A percentile compares a stretch with the other conserved stretches of the same genome.
These are phyloP conservation scores for Fraxinus albicans DNA, from an alignment of 305 asterid species.

Conservation along the genomic window DNA sequence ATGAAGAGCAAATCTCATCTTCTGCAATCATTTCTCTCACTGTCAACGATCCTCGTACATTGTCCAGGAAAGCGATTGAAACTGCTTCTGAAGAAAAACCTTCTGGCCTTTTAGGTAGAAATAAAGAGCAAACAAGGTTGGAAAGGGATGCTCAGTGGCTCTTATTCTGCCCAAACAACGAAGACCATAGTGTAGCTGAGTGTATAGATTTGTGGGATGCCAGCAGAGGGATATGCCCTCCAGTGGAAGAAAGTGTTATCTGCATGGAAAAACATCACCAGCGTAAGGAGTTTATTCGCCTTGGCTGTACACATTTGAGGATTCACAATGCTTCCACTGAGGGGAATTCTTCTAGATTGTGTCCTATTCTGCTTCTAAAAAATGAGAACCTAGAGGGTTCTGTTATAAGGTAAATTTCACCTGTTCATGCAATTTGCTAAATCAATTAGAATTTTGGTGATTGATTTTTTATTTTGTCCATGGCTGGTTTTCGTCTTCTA, in stretches of 20 bases:
- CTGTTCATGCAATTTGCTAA: not conserved
- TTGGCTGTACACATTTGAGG: slow-evolving; percentile 40
- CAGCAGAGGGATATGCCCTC: slow-evolving; percentile 52
- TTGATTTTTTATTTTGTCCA: not conserved
- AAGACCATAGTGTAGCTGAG: slow-evolving; percentile 31
- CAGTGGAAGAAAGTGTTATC: slow-evolving; percentile 63
- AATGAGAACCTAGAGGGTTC: slow-evolving; percentile 42
- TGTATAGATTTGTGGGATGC: slow-evolving; percentile 65
- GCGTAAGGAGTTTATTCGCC: slow-evolving; percentile 45
- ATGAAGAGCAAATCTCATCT: slow-evolving; percentile 37
- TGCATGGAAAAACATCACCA: slow-evolving; percentile 57
- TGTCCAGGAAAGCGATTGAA: slow-evolving; percentile 28
- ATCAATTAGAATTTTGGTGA: not conserved
- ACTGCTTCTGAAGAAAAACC: slow-evolving; percentile 32
- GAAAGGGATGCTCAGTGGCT: not conserved
- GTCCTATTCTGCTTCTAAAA: slow-evolving; percentile 70
- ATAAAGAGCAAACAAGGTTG: slow-evolving; percentile 18
- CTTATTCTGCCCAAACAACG: slow-evolving; percentile 31
- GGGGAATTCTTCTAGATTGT: slow-evolving; percentile 39
- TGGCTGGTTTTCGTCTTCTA: not conserved
- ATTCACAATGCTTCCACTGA: slow-evolving; percentile 36
- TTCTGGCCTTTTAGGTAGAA: slow-evolving; percentile 27
- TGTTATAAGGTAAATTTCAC: slow-evolving; percentile 44
- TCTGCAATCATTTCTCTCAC: slow-evolving; percentile 54
- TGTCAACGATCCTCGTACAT: slow-evolving; percentile 70